Base-by-base conservation (phyloP, 2,329 filamentous ascomycete genomes). In the Tolypocladium capitatum region DNA sequence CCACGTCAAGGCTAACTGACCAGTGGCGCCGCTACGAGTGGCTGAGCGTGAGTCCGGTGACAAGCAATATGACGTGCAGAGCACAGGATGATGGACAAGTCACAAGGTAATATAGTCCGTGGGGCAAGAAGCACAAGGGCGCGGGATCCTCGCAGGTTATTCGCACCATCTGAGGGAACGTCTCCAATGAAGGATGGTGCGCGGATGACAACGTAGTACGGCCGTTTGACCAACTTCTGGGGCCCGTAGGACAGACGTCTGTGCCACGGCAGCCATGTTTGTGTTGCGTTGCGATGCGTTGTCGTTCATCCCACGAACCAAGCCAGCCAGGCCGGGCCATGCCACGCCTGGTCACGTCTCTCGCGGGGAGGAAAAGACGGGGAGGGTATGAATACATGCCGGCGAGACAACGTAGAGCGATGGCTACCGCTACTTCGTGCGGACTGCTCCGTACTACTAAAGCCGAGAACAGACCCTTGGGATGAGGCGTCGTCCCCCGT, bases 201-300 rank as follows among this genome's bases (percentile, higher is more conserved):
- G 47, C 31, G 47, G 34, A 46, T 45, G 43, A 35, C 18, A 47
- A 27, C 30, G 43, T 40, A 24, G 35, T 20, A 45, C 33, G 30
- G 42, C 42, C 10, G 28, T 33, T 27, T 36, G 41, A 48, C 20
- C 33, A 27, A 41, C 10, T 16, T 21, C n/a, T 7, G 10, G 32
- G 32, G 34, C 42, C 21, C 21, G 36, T 40, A 21, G 20, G 36
- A 28, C 38, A 21, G 36, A 42, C 38, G 24, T 42, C 33, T 36
- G 32, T 36, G 27, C 43, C 32, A 45, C 43, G 31, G 9, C 43
- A 18, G 21, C 21, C 43, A 13, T 10, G 11, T 33, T 21, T 33
- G 30, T 45, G 18, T n/a, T 21, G 31, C 8, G 18, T 13, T 33
- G 30, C 34, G 18, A 11, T 16, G 31, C 9, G 18, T 13, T n/a